Conservation (phyloP, 441 rosid species). For the Populus hybrid region DNA sequence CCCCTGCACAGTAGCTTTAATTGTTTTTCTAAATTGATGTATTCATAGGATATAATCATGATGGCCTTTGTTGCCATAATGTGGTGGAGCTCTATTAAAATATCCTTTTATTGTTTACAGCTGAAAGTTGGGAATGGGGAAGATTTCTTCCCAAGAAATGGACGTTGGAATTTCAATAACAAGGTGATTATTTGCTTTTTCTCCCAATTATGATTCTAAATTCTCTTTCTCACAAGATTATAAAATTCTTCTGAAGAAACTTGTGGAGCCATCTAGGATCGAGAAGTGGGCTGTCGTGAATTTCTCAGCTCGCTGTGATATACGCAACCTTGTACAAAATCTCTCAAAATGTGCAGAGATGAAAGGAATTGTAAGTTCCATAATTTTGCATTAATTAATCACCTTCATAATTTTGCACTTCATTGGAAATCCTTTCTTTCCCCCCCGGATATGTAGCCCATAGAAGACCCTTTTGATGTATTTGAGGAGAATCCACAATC, state of each 20-base stretch:
- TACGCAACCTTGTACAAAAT: slow-evolving; percentile 46
- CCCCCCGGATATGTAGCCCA: slow-evolving; percentile 24
- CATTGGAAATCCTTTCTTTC: neutral
- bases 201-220: neutral
- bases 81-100: neutral
- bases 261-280: slow-evolving; percentile 58
- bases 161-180: slow-evolving; percentile 79
- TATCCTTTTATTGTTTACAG: slow-evolving; percentile 24
- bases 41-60: neutral
- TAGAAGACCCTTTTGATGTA: slow-evolving; percentile 49
- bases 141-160: slow-evolving; percentile 58
- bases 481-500: slow-evolving; percentile 57
- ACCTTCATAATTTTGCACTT: neutral
- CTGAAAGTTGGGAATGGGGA: slow-evolving; percentile 72
- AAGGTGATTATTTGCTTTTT: slow-evolving; percentile 38
- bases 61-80: neutral
- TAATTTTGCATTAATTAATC: neutral
- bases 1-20: neutral
- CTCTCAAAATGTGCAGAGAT: slow-evolving; percentile 48
- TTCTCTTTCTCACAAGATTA: slow-evolving; percentile 19
- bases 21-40: too few species aligned
- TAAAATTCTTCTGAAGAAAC: slow-evolving; percentile 40
- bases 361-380: slow-evolving; percentile 70
- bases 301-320: slow-evolving; percentile 70
- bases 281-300: slow-evolving; percentile 72